Conservation (phyloP, 2,329 filamentous ascomycete species). For the Ophiostoma ulmi region DNA sequence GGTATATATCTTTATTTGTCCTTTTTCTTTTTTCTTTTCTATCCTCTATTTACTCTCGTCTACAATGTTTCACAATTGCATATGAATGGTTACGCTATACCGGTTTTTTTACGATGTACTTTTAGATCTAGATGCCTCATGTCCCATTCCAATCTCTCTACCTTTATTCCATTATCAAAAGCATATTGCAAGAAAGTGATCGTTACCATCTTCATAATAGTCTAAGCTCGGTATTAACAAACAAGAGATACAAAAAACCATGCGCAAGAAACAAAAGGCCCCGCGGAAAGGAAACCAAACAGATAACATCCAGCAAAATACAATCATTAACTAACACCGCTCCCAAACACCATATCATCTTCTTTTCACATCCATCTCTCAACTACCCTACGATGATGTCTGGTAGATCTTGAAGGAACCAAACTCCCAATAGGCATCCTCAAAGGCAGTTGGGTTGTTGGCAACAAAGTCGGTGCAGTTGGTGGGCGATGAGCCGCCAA, state of each 20-base stretch:
- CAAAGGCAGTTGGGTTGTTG: conserved; percentile 51
- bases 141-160: not conserved
- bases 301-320: not conserved
- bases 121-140: conserved; percentile 10
- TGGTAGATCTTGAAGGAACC: conserved; percentile 55
- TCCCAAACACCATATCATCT: not conserved
- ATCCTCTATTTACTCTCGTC: not conserved
- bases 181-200: not conserved
- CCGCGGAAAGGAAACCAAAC: not conserved
- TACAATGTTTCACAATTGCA: not conserved
- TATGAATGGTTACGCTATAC: conserved; percentile 13
- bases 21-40: not conserved
- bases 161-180: not conserved
- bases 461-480: conserved; percentile 56
- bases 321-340: not conserved
- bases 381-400: conserved; percentile 29
- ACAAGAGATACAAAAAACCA: not conserved
- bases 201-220: not conserved
- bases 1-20: conserved; percentile 9
- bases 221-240: not conserved
- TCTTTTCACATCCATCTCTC: not conserved
- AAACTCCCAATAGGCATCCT: conserved; percentile 62
- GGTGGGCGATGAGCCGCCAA: conserved; percentile 36
- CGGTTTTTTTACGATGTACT: not conserved
- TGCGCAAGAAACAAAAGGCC: not conserved